Evolutionary conservation across 495 filamentous ascomycete genomes (phyloP), one percentile per base, ranked within the genome.

Genomic region (Hyaloscypha variabilis): DNA sequence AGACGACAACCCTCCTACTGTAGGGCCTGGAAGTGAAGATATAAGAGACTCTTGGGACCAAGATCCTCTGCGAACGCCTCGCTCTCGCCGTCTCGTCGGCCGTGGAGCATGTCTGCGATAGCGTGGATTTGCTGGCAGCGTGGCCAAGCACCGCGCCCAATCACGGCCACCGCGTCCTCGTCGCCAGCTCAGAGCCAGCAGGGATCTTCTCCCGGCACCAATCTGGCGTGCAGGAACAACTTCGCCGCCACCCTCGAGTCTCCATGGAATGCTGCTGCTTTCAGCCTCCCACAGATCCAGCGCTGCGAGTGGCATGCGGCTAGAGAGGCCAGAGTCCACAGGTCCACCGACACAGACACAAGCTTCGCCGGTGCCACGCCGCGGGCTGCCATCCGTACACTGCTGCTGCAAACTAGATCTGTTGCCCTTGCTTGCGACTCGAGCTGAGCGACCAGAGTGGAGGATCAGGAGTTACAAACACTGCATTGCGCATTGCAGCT

Each of bases 221-320:
- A 67, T 63, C 60, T 29, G 6, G 2, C 13, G 49, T 29, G 55
- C 65, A 63, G 58, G 61, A 57, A 54, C 42, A 50, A 49, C 31
- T 13, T n/a, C n/a, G n/a, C n/a, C n/a, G n/a, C n/a, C n/a, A n/a
- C 53, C 55, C 51, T 67, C 60, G 55, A 60, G n/a, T 62, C 30
- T 52, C 62, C 60, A 55, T 67, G 14, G 56, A 34, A 31, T 25
- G 31, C 31, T 4, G 6, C 58, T 50, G 19, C 50, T 65, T 72
- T 72, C 70, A 72, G 70, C 70, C 70, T 64, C 64, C 61, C 29
- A 67, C 69, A 72, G 60, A 52, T 66, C 58, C 25, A 46, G 14
- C 61, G 39, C 49, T 64, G 67, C 28, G 55, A 24, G 23, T 51
- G 8, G 25, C 24, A 51, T 67, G 60, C 58, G 62, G 58, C 34